Evolutionary conservation across 306 rosid species (phyloP).

Genomic region (Medicago ruthenica): DNA sequence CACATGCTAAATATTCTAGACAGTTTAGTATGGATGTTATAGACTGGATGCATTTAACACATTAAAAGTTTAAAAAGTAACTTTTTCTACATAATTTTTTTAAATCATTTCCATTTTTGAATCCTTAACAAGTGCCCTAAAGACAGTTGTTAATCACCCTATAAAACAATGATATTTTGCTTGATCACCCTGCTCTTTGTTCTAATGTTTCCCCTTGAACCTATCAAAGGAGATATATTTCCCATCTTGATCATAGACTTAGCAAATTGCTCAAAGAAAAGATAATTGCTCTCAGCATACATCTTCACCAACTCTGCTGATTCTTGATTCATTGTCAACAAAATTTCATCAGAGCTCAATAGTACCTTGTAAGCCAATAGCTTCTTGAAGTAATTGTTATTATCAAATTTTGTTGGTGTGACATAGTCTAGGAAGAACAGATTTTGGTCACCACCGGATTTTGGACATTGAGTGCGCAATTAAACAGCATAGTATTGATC

Average conservation of each 20-base stretch:
- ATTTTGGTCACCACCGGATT: conserved; percentile 85
- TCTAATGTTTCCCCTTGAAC: conserved; percentile 82
- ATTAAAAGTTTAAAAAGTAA: no score
- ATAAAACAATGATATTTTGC: neutral
- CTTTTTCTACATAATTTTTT: no score
- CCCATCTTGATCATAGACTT: conserved; percentile 95
- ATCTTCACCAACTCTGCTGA: conserved; percentile 64
- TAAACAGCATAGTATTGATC: conserved; percentile 60
- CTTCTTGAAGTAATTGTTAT: conserved; percentile 77
- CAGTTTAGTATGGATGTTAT: no score
- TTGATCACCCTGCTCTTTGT: conserved; percentile 55
- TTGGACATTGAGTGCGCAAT: conserved; percentile 65
- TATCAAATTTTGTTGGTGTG: conserved; percentile 80
- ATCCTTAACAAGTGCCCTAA: no score
- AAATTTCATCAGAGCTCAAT: conserved; percentile 77
- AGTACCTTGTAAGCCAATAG: conserved; percentile 73
- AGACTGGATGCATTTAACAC: no score
- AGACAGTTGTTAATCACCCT: no score
- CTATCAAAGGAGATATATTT: conserved; percentile 76
- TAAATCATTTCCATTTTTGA: no score
- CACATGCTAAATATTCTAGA: no score
- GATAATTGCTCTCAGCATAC: conserved; percentile 60
- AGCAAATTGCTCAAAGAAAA: conserved; percentile 81
- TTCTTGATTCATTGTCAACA: conserved; percentile 57
- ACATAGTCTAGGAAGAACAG: conserved; percentile 71